Evolutionary conservation across 1,284 basidiomycete genomes (phyloP).

Genomic region (Naganishia albida): DNA sequence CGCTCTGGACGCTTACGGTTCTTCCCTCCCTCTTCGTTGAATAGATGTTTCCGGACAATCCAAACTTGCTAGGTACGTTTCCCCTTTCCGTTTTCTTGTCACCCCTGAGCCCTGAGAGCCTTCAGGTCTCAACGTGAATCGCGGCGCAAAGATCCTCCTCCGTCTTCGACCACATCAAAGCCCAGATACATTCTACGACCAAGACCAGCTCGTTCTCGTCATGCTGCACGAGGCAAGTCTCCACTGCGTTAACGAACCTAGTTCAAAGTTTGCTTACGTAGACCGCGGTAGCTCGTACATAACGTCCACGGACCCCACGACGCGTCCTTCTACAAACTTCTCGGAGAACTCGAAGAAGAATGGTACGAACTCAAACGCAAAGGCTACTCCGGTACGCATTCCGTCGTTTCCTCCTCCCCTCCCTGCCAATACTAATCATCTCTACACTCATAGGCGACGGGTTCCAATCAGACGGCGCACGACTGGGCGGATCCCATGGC

Average conservation of each 20-base stretch:
- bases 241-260: slow-evolving; percentile 6
- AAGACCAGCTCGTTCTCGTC: slow-evolving; percentile 69
- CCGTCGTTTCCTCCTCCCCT: neutral
- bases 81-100: neutral
- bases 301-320: slow-evolving; percentile 85
- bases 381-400: slow-evolving; percentile 61
- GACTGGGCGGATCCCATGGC: slow-evolving; percentile 65
- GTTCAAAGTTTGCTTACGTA: neutral
- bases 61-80: slow-evolving; percentile 68
- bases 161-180: slow-evolving; percentile 70
- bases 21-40: slow-evolving; percentile 12
- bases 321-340: slow-evolving; percentile 71
- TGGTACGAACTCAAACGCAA: slow-evolving; percentile 70
- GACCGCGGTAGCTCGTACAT: slow-evolving; percentile 68
- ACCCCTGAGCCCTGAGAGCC: neutral
- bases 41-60: slow-evolving; percentile 73
- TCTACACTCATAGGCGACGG: slow-evolving; percentile 65
- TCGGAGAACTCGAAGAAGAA: slow-evolving; percentile 75
- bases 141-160: slow-evolving; percentile 75
- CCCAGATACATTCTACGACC: slow-evolving; percentile 71
- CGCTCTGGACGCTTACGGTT: neutral
- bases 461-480: slow-evolving; percentile 70
- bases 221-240: slow-evolving; percentile 79
- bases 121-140: slow-evolving; percentile 62
- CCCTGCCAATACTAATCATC: neutral